Conservation (phyloP, 805 yeast genomes). For the Zygoascus tannicola region DNA sequence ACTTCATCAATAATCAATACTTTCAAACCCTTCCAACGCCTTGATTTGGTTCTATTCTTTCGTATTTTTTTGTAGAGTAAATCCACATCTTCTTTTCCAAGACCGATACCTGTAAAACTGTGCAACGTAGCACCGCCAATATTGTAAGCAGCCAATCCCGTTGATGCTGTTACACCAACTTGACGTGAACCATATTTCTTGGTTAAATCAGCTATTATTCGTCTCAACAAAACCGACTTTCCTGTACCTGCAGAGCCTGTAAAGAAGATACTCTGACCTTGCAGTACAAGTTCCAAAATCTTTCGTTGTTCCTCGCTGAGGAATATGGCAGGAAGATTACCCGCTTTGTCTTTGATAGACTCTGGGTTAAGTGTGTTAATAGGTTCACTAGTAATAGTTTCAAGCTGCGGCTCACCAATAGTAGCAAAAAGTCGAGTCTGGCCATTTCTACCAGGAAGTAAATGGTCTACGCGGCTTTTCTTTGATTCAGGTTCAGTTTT, state of each 20-base stretch:
- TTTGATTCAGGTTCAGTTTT: too few species aligned
- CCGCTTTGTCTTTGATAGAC: background rate
- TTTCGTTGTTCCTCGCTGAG: slow-evolving; percentile 40
- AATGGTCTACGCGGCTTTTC: background rate
- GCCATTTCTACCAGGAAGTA: background rate
- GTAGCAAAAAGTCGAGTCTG: background rate
- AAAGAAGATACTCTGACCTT: slow-evolving; percentile 61
- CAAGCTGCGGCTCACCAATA: too few species aligned
- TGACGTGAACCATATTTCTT: slow-evolving; percentile 34
- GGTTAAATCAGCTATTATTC: slow-evolving; percentile 47
- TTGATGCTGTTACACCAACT: slow-evolving; percentile 88
- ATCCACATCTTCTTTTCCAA: slow-evolving; percentile 45
- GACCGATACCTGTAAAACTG: slow-evolving; percentile 73
- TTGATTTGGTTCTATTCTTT: slow-evolving; percentile 37
- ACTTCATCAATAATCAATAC: slow-evolving; percentile 84
- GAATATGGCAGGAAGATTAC: slow-evolving; percentile 12
- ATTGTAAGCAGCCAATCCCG: slow-evolving; percentile 89
- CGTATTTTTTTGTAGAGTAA: slow-evolving; percentile 45
- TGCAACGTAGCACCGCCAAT: slow-evolving; percentile 86
- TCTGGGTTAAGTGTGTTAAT: too few species aligned
- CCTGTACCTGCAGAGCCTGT: slow-evolving; percentile 99
- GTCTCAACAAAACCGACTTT: slow-evolving; percentile 69
- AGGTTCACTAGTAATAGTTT: too few species aligned
- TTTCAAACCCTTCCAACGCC: slow-evolving; percentile 55
- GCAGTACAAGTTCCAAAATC: slow-evolving; percentile 58